phyloP scores from a whole-genome alignment of 768 basidiomycete species.

The Tubosaeta sp. region DNA sequence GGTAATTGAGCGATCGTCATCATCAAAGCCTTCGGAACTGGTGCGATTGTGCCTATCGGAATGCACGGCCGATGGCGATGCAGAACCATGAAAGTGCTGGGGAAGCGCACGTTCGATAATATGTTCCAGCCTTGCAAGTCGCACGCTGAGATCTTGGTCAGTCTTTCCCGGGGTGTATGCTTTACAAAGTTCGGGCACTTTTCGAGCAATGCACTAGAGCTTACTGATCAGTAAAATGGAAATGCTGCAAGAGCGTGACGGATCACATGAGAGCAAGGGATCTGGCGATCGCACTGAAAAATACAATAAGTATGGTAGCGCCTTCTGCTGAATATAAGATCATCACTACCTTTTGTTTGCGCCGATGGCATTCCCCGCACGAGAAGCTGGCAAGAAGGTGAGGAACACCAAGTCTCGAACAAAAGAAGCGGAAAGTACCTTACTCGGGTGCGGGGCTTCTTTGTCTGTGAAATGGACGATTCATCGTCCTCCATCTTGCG shows the following conservation, averaged over 20 bases:
- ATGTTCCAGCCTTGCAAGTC: conserved; percentile 72
- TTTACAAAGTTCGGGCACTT: conserved; percentile 84
- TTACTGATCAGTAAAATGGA: conserved; percentile 10
- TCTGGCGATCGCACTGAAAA: conserved; percentile 74
- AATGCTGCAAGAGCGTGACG: conserved; percentile 1
- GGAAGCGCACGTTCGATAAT: conserved; percentile 79
- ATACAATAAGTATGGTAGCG: conserved; percentile 14
- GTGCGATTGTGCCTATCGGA: conserved; percentile 41
- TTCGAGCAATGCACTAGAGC: conserved; percentile 72
- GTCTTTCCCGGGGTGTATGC: conserved; percentile 85
- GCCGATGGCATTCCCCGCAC: conserved; percentile 82
- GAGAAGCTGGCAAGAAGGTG: conserved; percentile 53
- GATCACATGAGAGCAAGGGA: conserved; percentile 75
- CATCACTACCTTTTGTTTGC: conserved; percentile 73
- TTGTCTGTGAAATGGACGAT: conserved; percentile 38
- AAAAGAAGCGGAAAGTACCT: conserved; percentile 45
- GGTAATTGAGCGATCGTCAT: conserved; percentile 65
- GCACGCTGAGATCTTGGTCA: conserved; percentile 75
- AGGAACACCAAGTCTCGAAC: not conserved
- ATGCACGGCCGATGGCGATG: conserved; percentile 31
- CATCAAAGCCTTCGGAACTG: conserved; percentile 49
- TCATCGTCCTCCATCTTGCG: conserved; percentile 66
- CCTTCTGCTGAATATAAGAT: conserved; percentile 10
- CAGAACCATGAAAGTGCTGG: conserved; percentile 54
- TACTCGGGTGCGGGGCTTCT: conserved; percentile 70